These are phyloP conservation scores for Persicaria tinctoria DNA, from an alignment of 148 eudicot genomes.

Conservation along the genomic window DNA sequence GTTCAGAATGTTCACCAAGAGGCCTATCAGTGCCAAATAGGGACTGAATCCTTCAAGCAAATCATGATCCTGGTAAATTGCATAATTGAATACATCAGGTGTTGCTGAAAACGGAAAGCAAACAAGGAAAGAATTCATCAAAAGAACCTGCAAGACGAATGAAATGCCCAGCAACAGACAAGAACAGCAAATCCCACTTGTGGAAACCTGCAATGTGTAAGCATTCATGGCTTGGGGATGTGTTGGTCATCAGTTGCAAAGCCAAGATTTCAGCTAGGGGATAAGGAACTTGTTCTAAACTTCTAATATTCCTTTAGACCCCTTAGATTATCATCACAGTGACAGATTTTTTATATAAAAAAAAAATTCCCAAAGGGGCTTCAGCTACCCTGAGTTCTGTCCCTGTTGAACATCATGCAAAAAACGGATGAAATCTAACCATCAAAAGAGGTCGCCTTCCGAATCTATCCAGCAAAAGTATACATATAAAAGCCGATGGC, in stretches of 20 bases:
- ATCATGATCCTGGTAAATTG: constrained; percentile 18
- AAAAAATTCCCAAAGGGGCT: no score
- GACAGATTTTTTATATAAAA: no score
- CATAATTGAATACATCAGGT: background rate
- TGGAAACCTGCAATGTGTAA: constrained; percentile 21
- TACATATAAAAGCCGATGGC: constrained; percentile 15
- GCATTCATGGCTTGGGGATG: background rate
- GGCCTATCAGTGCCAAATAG: constrained; percentile 23
- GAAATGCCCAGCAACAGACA: constrained; percentile 24
- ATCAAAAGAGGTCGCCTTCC: constrained; percentile 36
- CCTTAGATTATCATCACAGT: no score
- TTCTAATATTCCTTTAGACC: no score
- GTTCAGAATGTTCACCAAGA: constrained; percentile 23
- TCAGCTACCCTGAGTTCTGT: no score
- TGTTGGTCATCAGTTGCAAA: background rate
- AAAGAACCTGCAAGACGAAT: constrained; percentile 22
- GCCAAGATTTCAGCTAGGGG: no score
- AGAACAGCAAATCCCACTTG: constrained; percentile 28
- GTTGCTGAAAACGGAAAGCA: background rate
- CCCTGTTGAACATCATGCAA: background rate
- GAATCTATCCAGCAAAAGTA: constrained; percentile 20
- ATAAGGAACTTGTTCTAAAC: no score
- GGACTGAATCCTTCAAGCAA: constrained; percentile 22
- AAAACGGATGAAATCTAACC: constrained; percentile 7
- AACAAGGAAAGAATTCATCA: background rate